phyloP scores from a whole-genome alignment of 2,329 filamentous ascomycete species.

The Fulvia fulva region DNA sequence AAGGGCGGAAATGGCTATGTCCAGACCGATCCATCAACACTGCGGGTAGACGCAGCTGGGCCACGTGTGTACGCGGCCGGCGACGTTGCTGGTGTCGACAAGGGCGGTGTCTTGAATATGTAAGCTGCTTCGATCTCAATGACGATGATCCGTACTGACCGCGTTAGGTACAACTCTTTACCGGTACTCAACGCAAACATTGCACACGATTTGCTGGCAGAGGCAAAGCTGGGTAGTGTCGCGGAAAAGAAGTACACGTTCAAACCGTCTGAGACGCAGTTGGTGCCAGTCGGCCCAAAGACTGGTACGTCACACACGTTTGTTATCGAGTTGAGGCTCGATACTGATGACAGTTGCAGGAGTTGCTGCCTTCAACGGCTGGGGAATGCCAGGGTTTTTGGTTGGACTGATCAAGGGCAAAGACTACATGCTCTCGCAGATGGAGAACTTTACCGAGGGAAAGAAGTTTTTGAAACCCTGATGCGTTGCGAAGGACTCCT shows the following conservation, averaged over 20 bases:
- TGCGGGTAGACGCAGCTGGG: conserved; percentile 45
- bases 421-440: conserved; percentile 33
- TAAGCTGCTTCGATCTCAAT: conserved; percentile 1
- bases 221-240: conserved; percentile 23
- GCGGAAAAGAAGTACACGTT: conserved; percentile 28
- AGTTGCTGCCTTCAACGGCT: conserved; percentile 36
- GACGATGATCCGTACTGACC: neutral
- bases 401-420: conserved; percentile 36
- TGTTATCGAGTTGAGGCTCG: neutral
- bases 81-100: conserved; percentile 43
- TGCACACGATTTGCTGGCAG: conserved; percentile 43
- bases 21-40: conserved; percentile 42
- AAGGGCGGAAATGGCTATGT: conserved; percentile 46
- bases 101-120: conserved; percentile 42
- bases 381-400: conserved; percentile 32
- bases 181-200: conserved; percentile 44
- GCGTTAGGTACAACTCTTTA: conserved; percentile 28
- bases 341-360: conserved; percentile 31
- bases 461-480: conserved; percentile 28
- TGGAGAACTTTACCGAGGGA: conserved; percentile 26
- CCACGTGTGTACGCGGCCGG: conserved; percentile 48
- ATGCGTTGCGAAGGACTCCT: neutral
- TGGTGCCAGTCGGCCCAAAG: conserved; percentile 25
- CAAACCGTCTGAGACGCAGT: conserved; percentile 31
- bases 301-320: neutral